These are phyloP conservation scores for Theileria equi DNA, from an alignment of 169 alveolate species.

Conservation along the genomic window DNA sequence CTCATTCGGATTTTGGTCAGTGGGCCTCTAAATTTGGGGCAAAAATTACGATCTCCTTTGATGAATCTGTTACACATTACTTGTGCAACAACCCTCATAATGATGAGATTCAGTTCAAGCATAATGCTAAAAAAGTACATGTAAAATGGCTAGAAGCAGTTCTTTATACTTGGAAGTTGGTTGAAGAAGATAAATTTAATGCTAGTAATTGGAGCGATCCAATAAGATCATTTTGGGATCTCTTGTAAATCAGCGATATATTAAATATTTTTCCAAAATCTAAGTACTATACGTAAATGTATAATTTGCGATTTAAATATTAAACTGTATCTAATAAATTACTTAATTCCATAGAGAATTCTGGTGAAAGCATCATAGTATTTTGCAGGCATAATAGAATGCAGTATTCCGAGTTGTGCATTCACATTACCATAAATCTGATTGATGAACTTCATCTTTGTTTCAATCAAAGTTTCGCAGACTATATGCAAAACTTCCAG, in stretches of 20 bases:
- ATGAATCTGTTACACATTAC: constrained; percentile 16
- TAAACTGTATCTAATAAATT: too few species aligned
- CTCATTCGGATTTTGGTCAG: constrained; percentile 30
- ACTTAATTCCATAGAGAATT: not conserved
- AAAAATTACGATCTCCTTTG: not conserved
- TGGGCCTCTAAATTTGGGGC: constrained; percentile 29
- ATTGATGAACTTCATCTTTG: constrained; percentile 26
- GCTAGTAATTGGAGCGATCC: constrained; percentile 43
- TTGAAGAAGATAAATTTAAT: constrained; percentile 33
- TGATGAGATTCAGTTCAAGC: not conserved
- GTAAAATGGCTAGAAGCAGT: constrained; percentile 60
- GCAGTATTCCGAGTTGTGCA: not conserved
- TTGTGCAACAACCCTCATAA: constrained; percentile 4
- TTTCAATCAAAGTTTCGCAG: constrained; percentile 54
- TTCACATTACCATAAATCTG: not conserved
- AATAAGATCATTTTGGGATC: constrained; percentile 57
- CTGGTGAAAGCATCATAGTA: not conserved
- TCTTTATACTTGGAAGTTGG: constrained; percentile 35
- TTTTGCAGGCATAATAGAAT: constrained; percentile 8
- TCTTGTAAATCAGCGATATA: too few species aligned
- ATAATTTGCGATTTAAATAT: too few species aligned
- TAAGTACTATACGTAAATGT: too few species aligned
- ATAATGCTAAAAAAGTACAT: constrained; percentile 31
- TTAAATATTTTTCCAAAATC: too few species aligned
- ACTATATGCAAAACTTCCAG: constrained; percentile 45